Evolutionary conservation across 2,329 filamentous ascomycete species (phyloP).

Genomic region (Diaporthe velutina): DNA sequence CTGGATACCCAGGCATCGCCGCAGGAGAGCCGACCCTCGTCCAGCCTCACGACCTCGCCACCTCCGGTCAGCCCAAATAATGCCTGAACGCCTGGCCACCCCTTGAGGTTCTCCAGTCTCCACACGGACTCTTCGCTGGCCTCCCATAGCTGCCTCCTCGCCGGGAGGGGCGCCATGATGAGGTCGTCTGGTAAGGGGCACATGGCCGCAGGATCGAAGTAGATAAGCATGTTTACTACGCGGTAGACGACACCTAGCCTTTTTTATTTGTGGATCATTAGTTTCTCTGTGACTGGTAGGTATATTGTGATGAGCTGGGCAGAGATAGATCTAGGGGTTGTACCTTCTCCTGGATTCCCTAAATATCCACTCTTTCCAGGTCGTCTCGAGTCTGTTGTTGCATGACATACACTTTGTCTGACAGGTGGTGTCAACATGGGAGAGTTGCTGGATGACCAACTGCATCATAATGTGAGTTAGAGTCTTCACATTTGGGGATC

Average conservation of each 20-base stretch:
- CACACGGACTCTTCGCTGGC: not conserved
- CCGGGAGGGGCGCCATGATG: conserved; percentile 1
- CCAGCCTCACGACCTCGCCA: not conserved
- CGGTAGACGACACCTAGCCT: conserved; percentile 1
- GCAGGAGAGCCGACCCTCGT: not conserved
- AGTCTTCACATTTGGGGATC: not conserved
- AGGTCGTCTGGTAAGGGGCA: not conserved
- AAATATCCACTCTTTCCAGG: conserved; percentile 2
- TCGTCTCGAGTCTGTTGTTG: not conserved
- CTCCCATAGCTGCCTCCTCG: not conserved
- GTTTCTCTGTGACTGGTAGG: no score
- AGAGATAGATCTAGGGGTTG: not conserved
- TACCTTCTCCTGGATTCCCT: not conserved
- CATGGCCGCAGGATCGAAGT: not conserved
- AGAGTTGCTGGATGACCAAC: not conserved
- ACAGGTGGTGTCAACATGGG: not conserved
- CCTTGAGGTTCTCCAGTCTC: not conserved
- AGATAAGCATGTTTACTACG: not conserved
- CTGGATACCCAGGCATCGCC: not conserved
- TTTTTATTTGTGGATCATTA: not conserved
- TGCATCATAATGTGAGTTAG: not conserved
- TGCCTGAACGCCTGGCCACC: not conserved
- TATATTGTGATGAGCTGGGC: not conserved
- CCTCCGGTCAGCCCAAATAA: not conserved
- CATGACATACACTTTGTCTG: not conserved